Conservation (phyloP, 257 asterid genomes). For the Cruciata laevipes region DNA sequence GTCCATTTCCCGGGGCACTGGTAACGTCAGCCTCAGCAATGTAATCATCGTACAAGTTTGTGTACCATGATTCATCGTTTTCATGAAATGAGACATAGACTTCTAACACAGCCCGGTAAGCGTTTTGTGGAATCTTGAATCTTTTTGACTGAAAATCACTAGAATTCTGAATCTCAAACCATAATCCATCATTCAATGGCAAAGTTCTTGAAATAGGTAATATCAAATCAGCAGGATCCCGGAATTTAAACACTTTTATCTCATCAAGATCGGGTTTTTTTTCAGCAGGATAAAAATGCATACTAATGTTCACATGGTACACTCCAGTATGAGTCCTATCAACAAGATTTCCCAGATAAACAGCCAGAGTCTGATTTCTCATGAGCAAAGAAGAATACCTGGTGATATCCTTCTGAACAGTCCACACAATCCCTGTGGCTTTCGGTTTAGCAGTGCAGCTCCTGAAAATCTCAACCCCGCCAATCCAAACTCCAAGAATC, state of each 20-base stretch:
- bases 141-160: slow-evolving; percentile 35
- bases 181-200: slow-evolving; percentile 59
- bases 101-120: slow-evolving; percentile 59
- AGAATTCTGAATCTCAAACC: slow-evolving; percentile 61
- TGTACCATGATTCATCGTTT: slow-evolving; percentile 74
- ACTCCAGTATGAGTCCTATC: slow-evolving; percentile 65
- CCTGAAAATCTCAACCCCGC: slow-evolving; percentile 76
- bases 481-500: slow-evolving; percentile 71
- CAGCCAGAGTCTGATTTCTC: slow-evolving; percentile 49
- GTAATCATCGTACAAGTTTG: slow-evolving; percentile 57
- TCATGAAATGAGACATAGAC: slow-evolving; percentile 76
- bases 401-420: slow-evolving; percentile 63
- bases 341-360: slow-evolving; percentile 52
- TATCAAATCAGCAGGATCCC: slow-evolving; percentile 59
- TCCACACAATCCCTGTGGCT: slow-evolving; percentile 46
- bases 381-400: slow-evolving; percentile 57
- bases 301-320: slow-evolving; percentile 49
- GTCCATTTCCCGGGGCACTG: slow-evolving; percentile 50
- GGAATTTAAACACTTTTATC: slow-evolving; percentile 1
- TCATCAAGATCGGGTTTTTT: slow-evolving; percentile 1
- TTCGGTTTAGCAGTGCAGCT: slow-evolving; percentile 78
- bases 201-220: slow-evolving; percentile 51
- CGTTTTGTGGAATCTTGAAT: slow-evolving; percentile 47
- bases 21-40: slow-evolving; percentile 28
- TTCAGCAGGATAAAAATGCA: slow-evolving; percentile 64